These are phyloP conservation scores for Lizanozyma gosingica DNA, from an alignment of 1,139 yeast genomes.

Conservation along the genomic window DNA sequence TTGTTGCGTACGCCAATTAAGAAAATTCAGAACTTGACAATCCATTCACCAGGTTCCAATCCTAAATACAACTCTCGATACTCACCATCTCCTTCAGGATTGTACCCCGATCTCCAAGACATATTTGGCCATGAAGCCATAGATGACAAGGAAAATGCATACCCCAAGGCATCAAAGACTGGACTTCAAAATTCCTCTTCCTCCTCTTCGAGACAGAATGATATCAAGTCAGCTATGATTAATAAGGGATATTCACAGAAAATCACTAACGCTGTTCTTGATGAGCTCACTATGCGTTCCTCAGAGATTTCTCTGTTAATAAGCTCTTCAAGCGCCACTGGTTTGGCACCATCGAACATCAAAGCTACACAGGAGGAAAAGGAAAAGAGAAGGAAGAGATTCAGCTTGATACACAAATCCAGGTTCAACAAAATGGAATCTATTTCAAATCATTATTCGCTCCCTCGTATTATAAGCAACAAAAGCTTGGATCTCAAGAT, in stretches of 20 bases:
- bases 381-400: conserved; percentile 17
- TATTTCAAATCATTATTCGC: conserved; percentile 31
- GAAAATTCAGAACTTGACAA: conserved; percentile 23
- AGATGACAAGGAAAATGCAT: conserved; percentile 1
- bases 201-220: neutral
- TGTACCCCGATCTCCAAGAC: conserved; percentile 11
- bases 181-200: neutral
- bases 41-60: conserved; percentile 22
- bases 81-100: neutral
- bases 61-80: conserved; percentile 1
- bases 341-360: conserved; percentile 4
- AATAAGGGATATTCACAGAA: conserved; percentile 34
- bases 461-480: neutral
- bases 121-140: conserved; percentile 6
- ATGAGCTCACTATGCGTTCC: conserved; percentile 32
- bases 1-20: conserved; percentile 33
- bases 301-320: conserved; percentile 17
- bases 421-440: conserved; percentile 34
- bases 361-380: conserved; percentile 3
- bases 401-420: conserved; percentile 24
- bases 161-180: conserved; percentile 1
- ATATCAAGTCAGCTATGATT: conserved; percentile 16
- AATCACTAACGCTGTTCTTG: conserved; percentile 30
- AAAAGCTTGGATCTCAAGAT: neutral
- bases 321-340: conserved; percentile 5